Conservation (phyloP, 805 yeast genomes). For the Myxozyma lipomycoides region DNA sequence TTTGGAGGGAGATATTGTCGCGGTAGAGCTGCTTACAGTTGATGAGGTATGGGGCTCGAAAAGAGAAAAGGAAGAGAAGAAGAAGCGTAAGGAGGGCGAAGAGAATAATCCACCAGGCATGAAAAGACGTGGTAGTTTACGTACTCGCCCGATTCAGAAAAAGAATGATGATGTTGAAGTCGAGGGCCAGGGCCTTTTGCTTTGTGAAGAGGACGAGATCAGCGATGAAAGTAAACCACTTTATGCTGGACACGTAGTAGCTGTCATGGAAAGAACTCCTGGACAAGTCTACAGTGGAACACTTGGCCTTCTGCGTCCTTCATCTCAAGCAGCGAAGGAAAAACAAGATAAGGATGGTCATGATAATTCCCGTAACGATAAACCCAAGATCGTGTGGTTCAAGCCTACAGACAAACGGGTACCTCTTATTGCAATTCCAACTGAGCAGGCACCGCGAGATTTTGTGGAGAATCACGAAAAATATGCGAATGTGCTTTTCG, state of each 20-base stretch:
- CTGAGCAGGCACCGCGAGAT: constrained; percentile 95
- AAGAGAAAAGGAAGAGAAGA: constrained; percentile 94
- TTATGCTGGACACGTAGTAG: constrained; percentile 97
- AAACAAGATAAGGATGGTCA: constrained; percentile 42
- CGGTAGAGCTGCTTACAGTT: constrained; percentile 87
- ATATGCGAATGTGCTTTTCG: constrained; percentile 77
- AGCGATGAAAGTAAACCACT: constrained; percentile 89
- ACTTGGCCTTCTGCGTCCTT: constrained; percentile 87
- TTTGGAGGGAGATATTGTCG: constrained; percentile 92
- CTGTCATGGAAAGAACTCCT: constrained; percentile 94
- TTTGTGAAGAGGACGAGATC: constrained; percentile 94
- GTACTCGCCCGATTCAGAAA: constrained; percentile 94
- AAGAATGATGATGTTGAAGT: constrained; percentile 98
- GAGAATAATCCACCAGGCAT: constrained; percentile 54
- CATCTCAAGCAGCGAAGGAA: constrained; percentile 85
- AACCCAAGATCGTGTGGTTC: constrained; percentile 97
- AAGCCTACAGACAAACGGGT: constrained; percentile 98
- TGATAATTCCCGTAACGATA: constrained; percentile 34
- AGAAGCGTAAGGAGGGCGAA: constrained; percentile 63
- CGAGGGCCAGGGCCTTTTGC: constrained; percentile 88
- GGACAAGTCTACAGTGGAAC: constrained; percentile 87
- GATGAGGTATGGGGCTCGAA: constrained; percentile 98
- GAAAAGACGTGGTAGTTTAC: constrained; percentile 82
- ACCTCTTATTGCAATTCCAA: constrained; percentile 95
- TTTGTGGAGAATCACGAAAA: constrained; percentile 87